Evolutionary conservation across 176 grass and related monocot genomes (phyloP), one percentile per base, ranked within the genome.

Genomic region (Eleusine indica): DNA sequence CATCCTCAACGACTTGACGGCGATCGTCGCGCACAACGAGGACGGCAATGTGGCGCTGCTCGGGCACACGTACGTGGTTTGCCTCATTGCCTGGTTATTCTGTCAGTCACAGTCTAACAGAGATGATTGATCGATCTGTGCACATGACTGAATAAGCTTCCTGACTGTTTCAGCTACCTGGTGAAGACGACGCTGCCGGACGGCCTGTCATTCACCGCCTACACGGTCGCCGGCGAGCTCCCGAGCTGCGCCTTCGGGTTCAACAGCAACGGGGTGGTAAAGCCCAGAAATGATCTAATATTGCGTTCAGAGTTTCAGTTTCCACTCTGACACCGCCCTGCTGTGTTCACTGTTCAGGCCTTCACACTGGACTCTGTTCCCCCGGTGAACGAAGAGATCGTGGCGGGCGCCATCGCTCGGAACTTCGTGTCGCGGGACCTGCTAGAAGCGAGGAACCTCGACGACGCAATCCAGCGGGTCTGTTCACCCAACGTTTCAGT

Each of bases 221-320:
- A 92, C 76, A 90, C 91, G 21, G 94, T 82, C 48, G 89, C 93
- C 38, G 93, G 96, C 54, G 91, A 98, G 87, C 93, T 98, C 40
- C 91, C 93, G 3, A 98, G 85, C 77, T 92, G 91, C 82, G 96
- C 93, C 41, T 95, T 95, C 86, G 96, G 93, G 28, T 94, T 95
- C 83, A 98, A 95, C 91, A 98, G 70, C 83, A 77, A 94, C 68
- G 89, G 91, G 17, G 78, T 98, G 60, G 93, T 95, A 35, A 81
- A 30, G 44, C 39, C 21, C 68, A 8, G 4, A 13, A 7, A 3
- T 40, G 21, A 21, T 9, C 18, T 15, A 30, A 5, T 1, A 6
- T 21, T 16, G 52, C 52, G 4, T 65, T 43, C 32, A 65, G n/a
- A 71, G 77, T 38, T 71, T 58, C 77, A 14, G 43, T 71, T 52